These are phyloP conservation scores for Pseudocercospora cruenta DNA, from an alignment of 2,329 filamentous ascomycete genomes.

Conservation along the genomic window DNA sequence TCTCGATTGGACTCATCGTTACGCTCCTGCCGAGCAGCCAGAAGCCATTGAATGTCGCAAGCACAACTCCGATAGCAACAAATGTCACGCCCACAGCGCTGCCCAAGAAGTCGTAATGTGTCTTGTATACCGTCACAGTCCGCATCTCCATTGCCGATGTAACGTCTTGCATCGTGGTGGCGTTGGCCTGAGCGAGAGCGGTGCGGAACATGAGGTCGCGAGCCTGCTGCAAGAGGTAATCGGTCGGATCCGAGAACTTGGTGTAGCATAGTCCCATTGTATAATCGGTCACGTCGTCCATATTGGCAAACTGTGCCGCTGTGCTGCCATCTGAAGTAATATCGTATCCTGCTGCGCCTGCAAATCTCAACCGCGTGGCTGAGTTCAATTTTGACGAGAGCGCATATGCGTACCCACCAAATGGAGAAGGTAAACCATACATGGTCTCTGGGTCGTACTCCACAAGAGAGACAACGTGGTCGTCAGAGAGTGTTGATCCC, in stretches of 20 bases:
- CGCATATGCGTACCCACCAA: constrained; percentile 22
- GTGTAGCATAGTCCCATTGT: constrained; percentile 14
- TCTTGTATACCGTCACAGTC: constrained; percentile 15
- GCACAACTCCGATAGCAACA: constrained; percentile 15
- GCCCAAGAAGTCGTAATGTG: constrained; percentile 17
- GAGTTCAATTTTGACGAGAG: constrained; percentile 21
- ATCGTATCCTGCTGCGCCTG: constrained; percentile 22
- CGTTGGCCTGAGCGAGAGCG: constrained; percentile 22
- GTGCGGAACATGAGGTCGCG: constrained; percentile 26
- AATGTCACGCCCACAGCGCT: constrained; percentile 18
- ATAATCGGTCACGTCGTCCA: constrained; percentile 14
- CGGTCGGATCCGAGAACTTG: constrained; percentile 20
- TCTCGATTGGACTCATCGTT: constrained; percentile 23
- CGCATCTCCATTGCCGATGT: constrained; percentile 10
- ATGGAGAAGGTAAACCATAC: constrained; percentile 17
- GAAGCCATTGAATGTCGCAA: constrained; percentile 18
- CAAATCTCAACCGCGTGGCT: constrained; percentile 15
- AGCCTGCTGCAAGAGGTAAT: constrained; percentile 20
- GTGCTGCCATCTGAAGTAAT: constrained; percentile 13
- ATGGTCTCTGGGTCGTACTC: constrained; percentile 15
- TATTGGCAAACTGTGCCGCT: constrained; percentile 21
- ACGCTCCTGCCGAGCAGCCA: constrained; percentile 22
- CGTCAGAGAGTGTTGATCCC: background rate
- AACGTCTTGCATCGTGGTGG: constrained; percentile 13
- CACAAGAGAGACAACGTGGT: constrained; percentile 9